Evolutionary conservation across 2,329 filamentous ascomycete species (phyloP).

Genomic region (Fusarium scirpi): DNA sequence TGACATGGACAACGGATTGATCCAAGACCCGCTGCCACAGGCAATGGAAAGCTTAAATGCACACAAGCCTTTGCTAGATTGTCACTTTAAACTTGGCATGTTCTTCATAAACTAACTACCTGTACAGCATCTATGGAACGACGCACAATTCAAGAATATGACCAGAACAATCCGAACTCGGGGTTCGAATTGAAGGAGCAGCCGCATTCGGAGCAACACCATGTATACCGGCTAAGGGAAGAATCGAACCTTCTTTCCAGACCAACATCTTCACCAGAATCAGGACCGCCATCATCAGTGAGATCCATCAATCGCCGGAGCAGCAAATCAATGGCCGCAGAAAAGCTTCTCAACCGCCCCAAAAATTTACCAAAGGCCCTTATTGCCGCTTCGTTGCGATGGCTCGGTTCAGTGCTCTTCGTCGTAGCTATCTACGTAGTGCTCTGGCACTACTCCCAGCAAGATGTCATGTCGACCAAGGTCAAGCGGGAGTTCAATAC

Average conservation of each 20-base stretch:
- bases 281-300: neutral
- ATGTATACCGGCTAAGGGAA: conserved; percentile 4
- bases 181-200: conserved; percentile 10
- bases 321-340: neutral
- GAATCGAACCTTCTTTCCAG: conserved; percentile 21
- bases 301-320: neutral
- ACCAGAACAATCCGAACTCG: neutral
- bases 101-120: neutral
- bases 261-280: conserved; percentile 4
- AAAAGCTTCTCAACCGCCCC: conserved; percentile 20
- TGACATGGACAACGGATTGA: neutral
- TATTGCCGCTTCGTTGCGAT: conserved; percentile 27
- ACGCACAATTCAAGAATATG: neutral
- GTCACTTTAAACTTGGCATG: neutral
- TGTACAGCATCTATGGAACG: neutral
- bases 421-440: conserved; percentile 36
- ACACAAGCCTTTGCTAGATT: neutral
- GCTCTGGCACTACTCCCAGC: conserved; percentile 29
- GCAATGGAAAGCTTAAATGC: conserved; percentile 25
- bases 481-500: conserved; percentile 58
- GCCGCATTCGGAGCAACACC: neutral
- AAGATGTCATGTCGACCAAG: conserved; percentile 30
- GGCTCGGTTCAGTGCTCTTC: conserved; percentile 33
- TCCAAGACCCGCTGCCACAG: conserved; percentile 16
- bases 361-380: conserved; percentile 26